Base-by-base conservation (phyloP, 2,329 filamentous ascomycete species). In the Talaromyces rugulosus region DNA sequence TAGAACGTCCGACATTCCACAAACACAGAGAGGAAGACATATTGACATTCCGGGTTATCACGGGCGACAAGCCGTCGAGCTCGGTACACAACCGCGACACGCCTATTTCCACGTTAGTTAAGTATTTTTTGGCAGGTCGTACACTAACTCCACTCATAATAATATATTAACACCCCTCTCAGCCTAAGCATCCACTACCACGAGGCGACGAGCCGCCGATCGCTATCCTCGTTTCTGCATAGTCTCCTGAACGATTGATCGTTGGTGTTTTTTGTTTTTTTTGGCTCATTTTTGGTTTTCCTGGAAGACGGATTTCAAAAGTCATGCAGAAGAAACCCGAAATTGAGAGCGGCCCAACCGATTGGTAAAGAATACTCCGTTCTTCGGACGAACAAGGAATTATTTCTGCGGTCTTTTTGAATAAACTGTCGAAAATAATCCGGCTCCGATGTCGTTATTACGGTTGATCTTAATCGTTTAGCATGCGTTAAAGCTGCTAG, bases 11-110 rank as follows among this genome's bases (percentile, higher is more conserved):
- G 18, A 47, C 5, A 23, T 47, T 18, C 36, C 36, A n/a, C 14
- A 40, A 40, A 40, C 3, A n/a, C 5, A 40, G 36, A 40, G 5
- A 7, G 16, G 3, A 14, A 51, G 44, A 8, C 44, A 23, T 11
- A 28, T 3, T 23, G 44, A n/a, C 27, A 18, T 51, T 4, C 11
- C 18, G 44, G 44, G 44, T 16, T 18, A 51, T 14, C 18, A 18
- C 44, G 44, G 44, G 28, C 11, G 33, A 58, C 54, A 30, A 62
- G 36, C n/a, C 54, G 44, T 31, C 34, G 34, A 50, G 23, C 60
- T 58, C 55, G 16, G 44, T 58, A 47, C 60, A 62, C 52, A 27
- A 62, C 11, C 8, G 42, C 2, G 23, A 58, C 47, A 44, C 11
- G 50, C 8, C 30, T 53, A 47, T 47, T 47, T 18, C 44, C 44